Evolutionary conservation across 208 protist species (phyloP).

Genomic region (Leishmania mexicana): DNA sequence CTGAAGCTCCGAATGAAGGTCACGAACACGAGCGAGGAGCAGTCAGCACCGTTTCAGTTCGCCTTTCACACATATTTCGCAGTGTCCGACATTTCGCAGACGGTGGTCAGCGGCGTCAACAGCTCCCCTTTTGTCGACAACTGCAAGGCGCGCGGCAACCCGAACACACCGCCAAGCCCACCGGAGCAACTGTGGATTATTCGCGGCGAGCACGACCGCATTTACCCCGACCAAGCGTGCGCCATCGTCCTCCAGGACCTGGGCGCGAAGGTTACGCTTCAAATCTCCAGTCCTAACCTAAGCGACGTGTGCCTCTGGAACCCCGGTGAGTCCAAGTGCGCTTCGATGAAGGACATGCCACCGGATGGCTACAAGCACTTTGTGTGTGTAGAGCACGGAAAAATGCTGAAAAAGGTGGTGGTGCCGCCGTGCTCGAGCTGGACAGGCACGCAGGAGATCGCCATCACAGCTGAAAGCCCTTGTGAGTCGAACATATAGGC

Average conservation of each 20-base stretch:
- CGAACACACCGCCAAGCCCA: slow-evolving; percentile 39
- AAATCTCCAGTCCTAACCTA: slow-evolving; percentile 58
- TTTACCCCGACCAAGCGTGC: slow-evolving; percentile 62
- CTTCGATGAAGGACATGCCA: slow-evolving; percentile 75
- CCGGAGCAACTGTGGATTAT: slow-evolving; percentile 39
- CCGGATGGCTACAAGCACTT: slow-evolving; percentile 80
- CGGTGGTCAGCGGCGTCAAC: slow-evolving; percentile 74
- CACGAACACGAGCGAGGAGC: slow-evolving; percentile 50
- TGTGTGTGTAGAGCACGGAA: slow-evolving; percentile 87
- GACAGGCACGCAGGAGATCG: slow-evolving; percentile 56
- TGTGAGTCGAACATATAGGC: slow-evolving; percentile 43
- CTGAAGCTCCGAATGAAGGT: slow-evolving; percentile 72
- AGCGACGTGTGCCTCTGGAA: slow-evolving; percentile 90
- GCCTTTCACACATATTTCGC: slow-evolving; percentile 92
- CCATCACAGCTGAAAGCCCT: slow-evolving; percentile 37
- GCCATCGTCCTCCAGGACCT: slow-evolving; percentile 54
- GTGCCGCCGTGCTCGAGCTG: slow-evolving; percentile 69
- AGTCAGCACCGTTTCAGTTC: slow-evolving; percentile 60
- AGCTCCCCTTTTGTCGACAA: slow-evolving; percentile 74
- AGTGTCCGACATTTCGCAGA: slow-evolving; percentile 52
- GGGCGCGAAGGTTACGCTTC: slow-evolving; percentile 26
- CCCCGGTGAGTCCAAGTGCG: slow-evolving; percentile 75
- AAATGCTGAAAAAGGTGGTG: slow-evolving; percentile 62
- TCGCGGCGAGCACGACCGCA: slow-evolving; percentile 74
- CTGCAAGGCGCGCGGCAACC: slow-evolving; percentile 34